Percentiles rank a stretch among this genome's conserved stretches.
Evolutionary conservation across 2,329 filamentous ascomycete genomes (phyloP).

Genomic region (Xylaria sp.): DNA sequence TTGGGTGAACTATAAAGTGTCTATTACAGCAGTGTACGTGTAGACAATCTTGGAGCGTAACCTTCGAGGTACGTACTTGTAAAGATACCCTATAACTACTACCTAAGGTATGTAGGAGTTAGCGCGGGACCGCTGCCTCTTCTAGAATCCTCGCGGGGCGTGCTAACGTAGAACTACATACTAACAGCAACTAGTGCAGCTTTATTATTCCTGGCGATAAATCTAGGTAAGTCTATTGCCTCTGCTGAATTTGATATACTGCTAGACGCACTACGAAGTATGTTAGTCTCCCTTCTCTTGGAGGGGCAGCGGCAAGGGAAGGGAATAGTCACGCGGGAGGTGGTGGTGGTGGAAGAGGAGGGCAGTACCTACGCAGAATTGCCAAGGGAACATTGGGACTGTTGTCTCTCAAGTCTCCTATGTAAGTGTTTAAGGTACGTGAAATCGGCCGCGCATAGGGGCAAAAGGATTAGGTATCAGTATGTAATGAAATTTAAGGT

Average conservation of each 20-base stretch:
- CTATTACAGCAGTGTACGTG: no score
- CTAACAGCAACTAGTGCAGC: neutral
- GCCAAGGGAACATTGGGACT: neutral
- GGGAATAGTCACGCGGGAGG: neutral
- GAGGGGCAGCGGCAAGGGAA: neutral
- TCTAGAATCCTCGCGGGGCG: neutral
- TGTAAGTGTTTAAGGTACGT: no score
- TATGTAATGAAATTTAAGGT: no score
- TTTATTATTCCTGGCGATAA: neutral
- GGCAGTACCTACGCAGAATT: no score
- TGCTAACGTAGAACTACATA: neutral
- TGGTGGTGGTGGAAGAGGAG: neutral
- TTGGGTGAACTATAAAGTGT: no score
- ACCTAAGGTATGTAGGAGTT: no score
- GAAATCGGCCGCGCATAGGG: no score
- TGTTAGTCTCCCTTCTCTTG: neutral
- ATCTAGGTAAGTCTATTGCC: neutral
- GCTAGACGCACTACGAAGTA: neutral
- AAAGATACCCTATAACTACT: no score
- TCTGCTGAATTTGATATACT: neutral
- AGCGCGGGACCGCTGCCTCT: slow-evolving; percentile 10
- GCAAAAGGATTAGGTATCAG: no score
- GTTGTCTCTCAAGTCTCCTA: no score
- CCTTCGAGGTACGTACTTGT: neutral
- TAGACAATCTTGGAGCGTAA: no score